A percentile compares a stretch with the other conserved stretches of the same genome.
These are phyloP conservation scores for Zymoseptoria crescenta DNA, from an alignment of 2,329 filamentous ascomycete species.

Conservation along the genomic window DNA sequence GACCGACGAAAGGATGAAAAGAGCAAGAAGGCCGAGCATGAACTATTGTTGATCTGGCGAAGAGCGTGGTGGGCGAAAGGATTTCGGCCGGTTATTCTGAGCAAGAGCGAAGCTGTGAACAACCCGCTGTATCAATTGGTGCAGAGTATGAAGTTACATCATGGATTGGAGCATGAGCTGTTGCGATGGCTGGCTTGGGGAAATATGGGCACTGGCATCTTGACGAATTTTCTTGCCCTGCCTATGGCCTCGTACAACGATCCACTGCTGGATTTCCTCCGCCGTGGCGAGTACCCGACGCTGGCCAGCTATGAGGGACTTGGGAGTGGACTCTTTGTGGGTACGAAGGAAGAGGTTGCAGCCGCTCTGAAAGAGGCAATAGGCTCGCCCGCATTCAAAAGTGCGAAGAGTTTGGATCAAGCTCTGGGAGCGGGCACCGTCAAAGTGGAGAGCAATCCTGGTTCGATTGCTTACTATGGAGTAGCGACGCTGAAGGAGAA, in stretches of 20 bases:
- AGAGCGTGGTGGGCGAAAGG: conserved; percentile 94
- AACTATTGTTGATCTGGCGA: conserved; percentile 77
- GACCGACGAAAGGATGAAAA: conserved; percentile 52
- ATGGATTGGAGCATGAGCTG: conserved; percentile 58
- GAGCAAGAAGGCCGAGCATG: conserved; percentile 64
- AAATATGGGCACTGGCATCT: conserved; percentile 74
- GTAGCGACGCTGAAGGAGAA: conserved; percentile 52
- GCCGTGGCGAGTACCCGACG: conserved; percentile 64
- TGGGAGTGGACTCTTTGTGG: conserved; percentile 64
- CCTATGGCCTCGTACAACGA: conserved; percentile 77
- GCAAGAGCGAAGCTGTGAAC: conserved; percentile 69
- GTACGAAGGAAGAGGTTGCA: conserved; percentile 48
- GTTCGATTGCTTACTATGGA: conserved; percentile 72
- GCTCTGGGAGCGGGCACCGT: conserved; percentile 55
- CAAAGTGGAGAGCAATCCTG: conserved; percentile 55
- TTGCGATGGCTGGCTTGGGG: conserved; percentile 90
- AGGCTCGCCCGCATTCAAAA: conserved; percentile 46
- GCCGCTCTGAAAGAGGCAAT: conserved; percentile 36
- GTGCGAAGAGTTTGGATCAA: conserved; percentile 56
- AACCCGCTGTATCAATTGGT: conserved; percentile 71
- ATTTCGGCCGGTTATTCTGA: conserved; percentile 76
- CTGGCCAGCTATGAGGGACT: conserved; percentile 69
- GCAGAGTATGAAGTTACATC: conserved; percentile 54
- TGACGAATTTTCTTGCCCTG: conserved; percentile 70
- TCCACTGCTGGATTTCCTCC: conserved; percentile 60